Base-by-base conservation (phyloP, 331 rosid species). In the Telfairia occidentalis region DNA sequence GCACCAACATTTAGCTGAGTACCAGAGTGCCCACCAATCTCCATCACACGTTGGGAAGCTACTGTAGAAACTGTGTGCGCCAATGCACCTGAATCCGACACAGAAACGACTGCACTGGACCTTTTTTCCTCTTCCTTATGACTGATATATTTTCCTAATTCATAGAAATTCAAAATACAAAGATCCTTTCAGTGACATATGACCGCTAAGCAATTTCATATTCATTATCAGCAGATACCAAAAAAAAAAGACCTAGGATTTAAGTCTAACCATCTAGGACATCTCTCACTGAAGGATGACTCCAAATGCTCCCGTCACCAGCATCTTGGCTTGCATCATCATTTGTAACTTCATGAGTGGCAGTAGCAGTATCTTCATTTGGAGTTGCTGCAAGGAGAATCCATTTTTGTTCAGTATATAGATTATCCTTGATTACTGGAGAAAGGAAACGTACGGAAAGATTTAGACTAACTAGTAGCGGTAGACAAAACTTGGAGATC, bases 191-290 rank as follows among this genome's bases (percentile, higher is more conserved):
- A 49, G 73, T 52, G 35, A 46, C 46, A 48, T 9, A 52, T 16
- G n/a, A n/a, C 10, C 59, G 5, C 28, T 16, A 18, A 71, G 67
- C 15, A 16, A 37, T 35, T 12, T 2, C 53, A 74, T 37, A 54
- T 74, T 55, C 24, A 2, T 46, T 30, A 9, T 28, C 35, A 10
- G 49, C 30, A 53, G 64, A 73, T 19, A 73, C 32, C 34, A 19
- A 8, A 46, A 58, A 46, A 58, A 52, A 53, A 19, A 34, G 5
- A 12, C 10, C 15, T 35, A 57, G 63, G 48, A 13, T 58, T 29
- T 43, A 49, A 38, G 32, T 29, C 82, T 77, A 67, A 87, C 88
- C 87, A 63, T 75, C 66, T n/a, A 71, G 24, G 50, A 29, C 37
- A 74, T 70, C 81, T 61, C 79, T 69, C 35, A 76, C 60, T 42